Conservation (phyloP, 139 green algal species). For the Chlorella sp. region DNA sequence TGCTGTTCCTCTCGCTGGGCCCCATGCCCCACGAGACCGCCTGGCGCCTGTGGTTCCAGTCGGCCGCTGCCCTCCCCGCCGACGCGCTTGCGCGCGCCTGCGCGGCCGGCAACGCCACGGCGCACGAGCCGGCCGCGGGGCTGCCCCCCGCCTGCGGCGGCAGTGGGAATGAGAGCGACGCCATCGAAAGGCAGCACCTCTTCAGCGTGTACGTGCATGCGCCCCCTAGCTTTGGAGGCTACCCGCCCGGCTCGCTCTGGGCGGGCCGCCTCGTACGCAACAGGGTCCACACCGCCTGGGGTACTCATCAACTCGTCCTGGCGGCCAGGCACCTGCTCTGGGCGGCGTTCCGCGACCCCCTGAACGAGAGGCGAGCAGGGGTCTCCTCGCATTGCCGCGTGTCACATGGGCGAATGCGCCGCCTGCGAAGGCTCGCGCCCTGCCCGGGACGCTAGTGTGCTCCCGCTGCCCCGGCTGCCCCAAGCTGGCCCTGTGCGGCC, state of each 20-base stretch:
- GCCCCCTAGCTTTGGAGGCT: conserved; percentile 19
- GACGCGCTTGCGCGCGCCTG: neutral
- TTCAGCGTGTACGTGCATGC: conserved; percentile 48
- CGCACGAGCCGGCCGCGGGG: neutral
- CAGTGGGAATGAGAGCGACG: neutral
- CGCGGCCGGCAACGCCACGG: neutral
- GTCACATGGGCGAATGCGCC: neutral
- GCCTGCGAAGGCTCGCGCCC: neutral
- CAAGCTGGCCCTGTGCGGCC: neutral
- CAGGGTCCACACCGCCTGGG: conserved; percentile 21
- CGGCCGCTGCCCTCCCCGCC: conserved; percentile 16
- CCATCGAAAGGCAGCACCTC: conserved; percentile 31
- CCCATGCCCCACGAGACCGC: conserved; percentile 23
- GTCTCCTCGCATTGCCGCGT: neutral
- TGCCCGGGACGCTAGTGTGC: no score
- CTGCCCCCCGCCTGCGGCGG: neutral
- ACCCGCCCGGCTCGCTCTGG: conserved; percentile 12
- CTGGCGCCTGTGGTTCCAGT: conserved; percentile 39
- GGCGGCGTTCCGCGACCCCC: conserved; percentile 40
- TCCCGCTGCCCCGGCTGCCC: neutral
- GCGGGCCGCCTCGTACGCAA: conserved; percentile 9
- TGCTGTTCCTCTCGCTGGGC: conserved; percentile 38
- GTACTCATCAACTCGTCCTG: conserved; percentile 28
- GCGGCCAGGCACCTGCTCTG: conserved; percentile 34
- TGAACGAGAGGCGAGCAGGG: conserved; percentile 34